phyloP scores from a whole-genome alignment of 805 yeast genomes.

The Candida montana region DNA sequence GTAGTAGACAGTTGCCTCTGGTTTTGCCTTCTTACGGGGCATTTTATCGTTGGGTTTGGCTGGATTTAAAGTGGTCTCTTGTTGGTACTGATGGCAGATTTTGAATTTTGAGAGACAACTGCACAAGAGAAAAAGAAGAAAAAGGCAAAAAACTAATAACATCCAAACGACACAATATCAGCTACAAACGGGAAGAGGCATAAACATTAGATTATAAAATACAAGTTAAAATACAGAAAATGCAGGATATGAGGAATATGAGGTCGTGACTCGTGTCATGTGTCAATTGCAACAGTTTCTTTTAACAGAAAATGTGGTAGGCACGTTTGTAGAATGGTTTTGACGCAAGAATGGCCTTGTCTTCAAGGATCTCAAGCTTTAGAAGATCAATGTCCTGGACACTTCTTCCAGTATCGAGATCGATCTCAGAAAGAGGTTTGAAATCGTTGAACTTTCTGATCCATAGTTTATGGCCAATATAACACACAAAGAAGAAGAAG shows the following conservation, averaged over 20 bases:
- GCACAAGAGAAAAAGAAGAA: constrained; percentile 1
- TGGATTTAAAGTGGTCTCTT: no score
- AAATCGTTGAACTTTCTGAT: constrained; percentile 36
- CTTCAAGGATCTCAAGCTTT: constrained; percentile 53
- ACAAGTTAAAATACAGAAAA: no score
- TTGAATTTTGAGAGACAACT: constrained; percentile 2
- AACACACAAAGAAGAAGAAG: constrained; percentile 34
- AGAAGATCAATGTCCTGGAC: constrained; percentile 52
- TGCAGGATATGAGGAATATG: no score
- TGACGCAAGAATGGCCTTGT: constrained; percentile 42
- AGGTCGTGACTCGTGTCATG: no score
- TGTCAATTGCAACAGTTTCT: no score
- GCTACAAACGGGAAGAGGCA: no score
- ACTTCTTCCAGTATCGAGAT: constrained; percentile 60
- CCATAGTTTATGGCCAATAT: constrained; percentile 39
- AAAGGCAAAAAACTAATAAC: no score
- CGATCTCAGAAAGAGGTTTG: constrained; percentile 44
- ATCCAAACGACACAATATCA: no score
- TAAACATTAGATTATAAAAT: no score
- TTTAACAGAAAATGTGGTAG: constrained; percentile 50
- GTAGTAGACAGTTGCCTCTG: constrained; percentile 9
- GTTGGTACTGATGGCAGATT: neutral
- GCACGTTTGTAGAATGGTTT: constrained; percentile 43
- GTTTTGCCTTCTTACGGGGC: constrained; percentile 6
- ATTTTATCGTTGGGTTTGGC: neutral